Base-by-base conservation (phyloP, 2,329 filamentous ascomycete species). In the Aspergillus sergii region DNA sequence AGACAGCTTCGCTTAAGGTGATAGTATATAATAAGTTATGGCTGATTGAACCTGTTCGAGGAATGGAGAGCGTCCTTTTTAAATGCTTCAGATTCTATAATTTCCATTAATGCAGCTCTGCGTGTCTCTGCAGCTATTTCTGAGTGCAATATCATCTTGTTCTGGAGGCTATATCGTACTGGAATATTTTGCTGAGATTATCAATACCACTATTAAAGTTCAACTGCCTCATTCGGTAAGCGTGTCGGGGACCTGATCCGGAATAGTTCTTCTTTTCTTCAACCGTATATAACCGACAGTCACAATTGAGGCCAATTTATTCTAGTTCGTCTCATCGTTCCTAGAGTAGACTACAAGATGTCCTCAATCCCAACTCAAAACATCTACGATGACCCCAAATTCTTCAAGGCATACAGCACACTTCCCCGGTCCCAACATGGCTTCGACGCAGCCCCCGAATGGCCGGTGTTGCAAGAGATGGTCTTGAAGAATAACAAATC, bases 351-450 rank as follows among this genome's bases (percentile, higher is more conserved):
- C 46, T 28, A 28, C 51, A 61, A 43, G 21, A 61, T 61, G 51
- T 56, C 59, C 30, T 43, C 39, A 19, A 50, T 12, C 16, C 14
- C 30, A 23, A 56, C 69, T 2, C 65, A 70, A 43, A 70, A 70
- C 26, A 66, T 81, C 56, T 82, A 83, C 68, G 79, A 82, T 63
- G 68, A 74, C 34, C 63, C 72, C 41, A 64, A 76, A 60, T 79
- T 84, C 74, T 80, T 84, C 75, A 63, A 80, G 56, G 71, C 78
- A 57, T 83, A 83, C 69, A 74, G 73, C 58, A 69, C 75, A 28
- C 76, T 81, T n/a, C 76, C 77, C 19, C 76, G 81, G 21, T 80
- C 80, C 41, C 68, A 75, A 26, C 63, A 75, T 21, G 79, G 81
- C 30, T 75, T 82, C 11, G 71, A 72, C 14, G 78, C 75, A 10